Evolutionary conservation across 768 basidiomycete genomes (phyloP), one percentile per base, ranked within the genome.

Genomic region (Boletus coccyginus): DNA sequence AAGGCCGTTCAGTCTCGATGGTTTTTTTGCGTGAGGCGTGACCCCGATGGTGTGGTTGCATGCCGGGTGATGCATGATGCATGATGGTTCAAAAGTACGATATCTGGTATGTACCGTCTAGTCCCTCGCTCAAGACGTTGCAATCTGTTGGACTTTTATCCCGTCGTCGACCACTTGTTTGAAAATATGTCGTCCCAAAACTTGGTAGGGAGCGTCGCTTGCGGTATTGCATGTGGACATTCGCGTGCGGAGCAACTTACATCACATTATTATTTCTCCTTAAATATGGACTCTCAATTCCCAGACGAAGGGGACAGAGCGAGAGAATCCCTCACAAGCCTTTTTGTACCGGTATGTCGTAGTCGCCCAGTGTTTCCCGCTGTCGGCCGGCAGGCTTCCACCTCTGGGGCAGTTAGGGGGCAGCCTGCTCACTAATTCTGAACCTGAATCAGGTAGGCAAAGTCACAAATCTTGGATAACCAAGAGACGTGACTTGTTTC

Each of bases 1-100:
- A n/a, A 58, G 54, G 6, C 60, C 40, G 2, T 78, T 74, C 62
- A 60, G 67, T 48, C 45, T 62, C 1, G 63, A 67, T 3, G 73
- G 67, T 5, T 70, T 75, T 44, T 67, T 43, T 40, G 9, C 17
- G 12, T 51, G 46, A 62, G 50, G 21, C 1, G 17, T 32, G 42
- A 14, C 2, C n/a, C 21, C 21, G 21, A 21, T 35, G 31, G 33
- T 1, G 47, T n/a, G n/a, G n/a, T n/a, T n/a, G n/a, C n/a, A n/a
- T n/a, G 13, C 7, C 0, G 40, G 21, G 21, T 21, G 21, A 21
- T 21, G 21, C 21, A 1, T 24, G 27, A n/a, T 5, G 24, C 14
- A 36, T 36, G 35, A 33, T 35, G 35, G 14, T 31, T 31, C 9
- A 16, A 19, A 17, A 43, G 24, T 31, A 50, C 24, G 27, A 50